Percentiles rank a stretch among this genome's conserved stretches.
These are phyloP conservation scores for Naganishia albida DNA, from an alignment of 1,284 basidiomycete genomes.

Conservation along the genomic window DNA sequence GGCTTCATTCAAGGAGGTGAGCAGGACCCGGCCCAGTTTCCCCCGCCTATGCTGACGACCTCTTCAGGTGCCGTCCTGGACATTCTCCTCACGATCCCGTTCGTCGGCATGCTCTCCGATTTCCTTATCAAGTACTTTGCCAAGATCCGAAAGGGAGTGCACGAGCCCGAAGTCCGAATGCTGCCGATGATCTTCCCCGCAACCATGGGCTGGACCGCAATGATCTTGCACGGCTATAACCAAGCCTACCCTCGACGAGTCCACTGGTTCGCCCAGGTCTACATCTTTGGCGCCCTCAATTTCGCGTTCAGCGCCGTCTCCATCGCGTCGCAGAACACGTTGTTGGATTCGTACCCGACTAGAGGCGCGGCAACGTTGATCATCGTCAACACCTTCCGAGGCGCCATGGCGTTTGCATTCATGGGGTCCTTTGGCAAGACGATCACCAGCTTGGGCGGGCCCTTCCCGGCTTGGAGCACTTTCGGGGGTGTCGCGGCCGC, in stretches of 20 bases:
- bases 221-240: slow-evolving; percentile 9
- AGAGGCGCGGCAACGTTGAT: slow-evolving; percentile 13
- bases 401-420: slow-evolving; percentile 9
- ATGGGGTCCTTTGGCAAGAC: slow-evolving; percentile 6
- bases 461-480: slow-evolving; percentile 12
- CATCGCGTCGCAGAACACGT: slow-evolving; percentile 9
- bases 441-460: not conserved
- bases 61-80: slow-evolving; percentile 9
- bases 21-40: not conserved
- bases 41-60: not conserved
- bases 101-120: slow-evolving; percentile 7
- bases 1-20: slow-evolving; percentile 16
- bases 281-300: slow-evolving; percentile 16
- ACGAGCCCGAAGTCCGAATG: slow-evolving; percentile 15
- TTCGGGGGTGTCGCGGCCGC: slow-evolving; percentile 6
- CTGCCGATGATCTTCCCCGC: slow-evolving; percentile 12
- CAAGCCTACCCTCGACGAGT: slow-evolving; percentile 10
- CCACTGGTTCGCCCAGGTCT: slow-evolving; percentile 14
- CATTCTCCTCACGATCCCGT: slow-evolving; percentile 9
- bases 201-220: slow-evolving; percentile 10
- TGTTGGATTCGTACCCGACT: slow-evolving; percentile 13
- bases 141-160: slow-evolving; percentile 13
- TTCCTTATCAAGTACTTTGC: slow-evolving; percentile 21
- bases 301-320: slow-evolving; percentile 10
- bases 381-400: slow-evolving; percentile 17